phyloP scores from a whole-genome alignment of 768 basidiomycete genomes.

The Lyophyllum decastes region DNA sequence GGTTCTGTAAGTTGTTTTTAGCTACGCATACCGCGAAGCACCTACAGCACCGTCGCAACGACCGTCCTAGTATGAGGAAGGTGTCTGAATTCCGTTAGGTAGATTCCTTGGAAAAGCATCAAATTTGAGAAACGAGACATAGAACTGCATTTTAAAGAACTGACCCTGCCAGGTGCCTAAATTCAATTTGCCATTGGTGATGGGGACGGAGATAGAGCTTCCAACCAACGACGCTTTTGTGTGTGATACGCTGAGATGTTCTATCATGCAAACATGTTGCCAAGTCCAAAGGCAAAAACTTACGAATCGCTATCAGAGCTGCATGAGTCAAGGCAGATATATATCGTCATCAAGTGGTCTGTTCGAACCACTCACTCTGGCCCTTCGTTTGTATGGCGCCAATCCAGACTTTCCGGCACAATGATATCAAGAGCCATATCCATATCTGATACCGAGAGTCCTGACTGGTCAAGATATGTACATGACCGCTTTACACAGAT shows the following conservation, averaged over 20 bases:
- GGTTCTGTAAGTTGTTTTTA: neutral
- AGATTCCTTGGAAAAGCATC: constrained; percentile 59
- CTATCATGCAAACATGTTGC: constrained; percentile 3
- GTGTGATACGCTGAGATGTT: constrained; percentile 70
- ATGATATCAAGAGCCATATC: constrained; percentile 90
- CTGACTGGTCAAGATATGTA: neutral
- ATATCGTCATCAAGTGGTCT: too few species aligned
- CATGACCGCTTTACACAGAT: neutral
- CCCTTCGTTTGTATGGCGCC: constrained; percentile 91
- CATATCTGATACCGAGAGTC: constrained; percentile 63
- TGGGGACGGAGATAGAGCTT: constrained; percentile 78
- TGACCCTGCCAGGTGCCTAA: constrained; percentile 93
- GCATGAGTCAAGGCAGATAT: neutral
- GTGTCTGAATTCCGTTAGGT: constrained; percentile 84
- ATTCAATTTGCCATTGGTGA: constrained; percentile 75
- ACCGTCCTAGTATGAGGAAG: constrained; percentile 63
- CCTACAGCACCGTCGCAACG: constrained; percentile 83
- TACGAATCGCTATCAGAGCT: constrained; percentile 66
- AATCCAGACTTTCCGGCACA: constrained; percentile 80
- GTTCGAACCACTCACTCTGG: constrained; percentile 64
- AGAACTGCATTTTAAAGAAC: constrained; percentile 9
- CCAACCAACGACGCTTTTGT: constrained; percentile 89
- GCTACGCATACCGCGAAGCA: neutral
- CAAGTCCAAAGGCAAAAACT: constrained; percentile 25
- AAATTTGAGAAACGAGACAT: neutral